A percentile compares a stretch with the other conserved stretches of the same genome.
phyloP scores from a whole-genome alignment of 768 basidiomycete species.

The Dioszegia crocea region DNA sequence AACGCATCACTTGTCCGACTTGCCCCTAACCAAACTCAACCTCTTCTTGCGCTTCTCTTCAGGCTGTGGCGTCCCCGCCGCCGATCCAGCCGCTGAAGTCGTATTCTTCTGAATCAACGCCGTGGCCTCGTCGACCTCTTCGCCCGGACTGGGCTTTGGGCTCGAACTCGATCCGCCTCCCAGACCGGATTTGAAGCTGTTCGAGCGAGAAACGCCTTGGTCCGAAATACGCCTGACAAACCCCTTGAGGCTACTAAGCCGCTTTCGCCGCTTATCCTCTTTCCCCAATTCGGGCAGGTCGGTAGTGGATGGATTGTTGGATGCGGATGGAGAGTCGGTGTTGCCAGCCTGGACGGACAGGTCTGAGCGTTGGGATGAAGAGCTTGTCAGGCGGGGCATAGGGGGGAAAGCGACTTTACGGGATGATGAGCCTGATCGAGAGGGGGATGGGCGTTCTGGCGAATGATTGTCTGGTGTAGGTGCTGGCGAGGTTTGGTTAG shows the following conservation, averaged over 20 bases:
- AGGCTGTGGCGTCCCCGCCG: background rate
- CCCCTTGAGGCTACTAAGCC: slow-evolving; percentile 37
- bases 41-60: slow-evolving; percentile 16
- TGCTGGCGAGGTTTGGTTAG: background rate
- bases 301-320: background rate
- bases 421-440: background rate
- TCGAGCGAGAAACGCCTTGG: slow-evolving; percentile 25
- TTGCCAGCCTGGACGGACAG: slow-evolving; percentile 6
- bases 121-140: slow-evolving; percentile 6
- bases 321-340: slow-evolving; percentile 10
- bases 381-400: slow-evolving; percentile 9
- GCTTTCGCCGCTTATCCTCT: slow-evolving; percentile 33
- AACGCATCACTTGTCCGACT: slow-evolving; percentile 5
- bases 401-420: slow-evolving; percentile 17
- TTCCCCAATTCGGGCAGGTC: slow-evolving; percentile 14
- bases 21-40: slow-evolving; percentile 5
- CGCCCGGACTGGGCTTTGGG: background rate
- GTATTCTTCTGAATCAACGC: slow-evolving; percentile 2
- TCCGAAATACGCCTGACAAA: slow-evolving; percentile 43
- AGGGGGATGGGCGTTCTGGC: background rate
- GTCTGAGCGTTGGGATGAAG: slow-evolving; percentile 16
- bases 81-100: background rate
- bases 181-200: background rate
- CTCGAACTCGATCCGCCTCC: no score
- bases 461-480: background rate